Percentiles rank a stretch among this genome's conserved stretches.
These are phyloP conservation scores for Phytophthora hibernalis DNA, from an alignment of 352 stramenopile genomes.

Conservation along the genomic window DNA sequence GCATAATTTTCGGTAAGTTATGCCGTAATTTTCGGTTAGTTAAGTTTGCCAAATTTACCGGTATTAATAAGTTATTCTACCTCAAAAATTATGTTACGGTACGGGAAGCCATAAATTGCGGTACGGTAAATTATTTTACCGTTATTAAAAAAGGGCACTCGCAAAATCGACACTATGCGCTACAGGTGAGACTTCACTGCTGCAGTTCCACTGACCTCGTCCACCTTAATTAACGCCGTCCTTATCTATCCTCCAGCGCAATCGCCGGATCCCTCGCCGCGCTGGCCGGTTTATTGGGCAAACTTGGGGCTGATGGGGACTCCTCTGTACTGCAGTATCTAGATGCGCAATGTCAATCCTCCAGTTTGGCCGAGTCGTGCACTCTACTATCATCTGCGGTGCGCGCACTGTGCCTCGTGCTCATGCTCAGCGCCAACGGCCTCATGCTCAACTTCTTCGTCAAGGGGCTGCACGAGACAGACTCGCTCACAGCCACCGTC, in stretches of 20 bases:
- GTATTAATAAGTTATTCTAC: no score
- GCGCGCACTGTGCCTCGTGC: slow-evolving; percentile 60
- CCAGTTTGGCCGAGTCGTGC: slow-evolving; percentile 23
- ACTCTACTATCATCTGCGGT: slow-evolving; percentile 24
- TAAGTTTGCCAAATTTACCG: no score
- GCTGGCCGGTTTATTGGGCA: slow-evolving; percentile 61
- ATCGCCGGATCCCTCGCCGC: slow-evolving; percentile 67
- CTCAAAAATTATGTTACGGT: no score
- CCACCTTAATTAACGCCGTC: not conserved
- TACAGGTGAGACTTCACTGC: not conserved
- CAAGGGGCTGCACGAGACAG: slow-evolving; percentile 82
- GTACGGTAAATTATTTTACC: no score
- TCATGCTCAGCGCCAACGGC: slow-evolving; percentile 79
- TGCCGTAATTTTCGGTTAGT: no score
- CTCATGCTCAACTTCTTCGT: slow-evolving; percentile 88
- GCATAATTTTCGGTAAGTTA: no score
- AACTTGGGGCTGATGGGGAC: slow-evolving; percentile 55
- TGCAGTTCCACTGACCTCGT: not conserved
- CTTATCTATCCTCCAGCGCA: slow-evolving; percentile 41
- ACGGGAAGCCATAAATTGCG: no score
- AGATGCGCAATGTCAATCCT: slow-evolving; percentile 29
- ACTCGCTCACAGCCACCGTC: slow-evolving; percentile 87
- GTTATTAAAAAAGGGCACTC: no score
- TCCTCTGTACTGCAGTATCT: slow-evolving; percentile 38
- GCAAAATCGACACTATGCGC: no score